Percentiles rank a stretch among this genome's conserved stretches.
Evolutionary conservation across 2,329 filamentous ascomycete genomes (phyloP).

Genomic region (Volutella citrinella): DNA sequence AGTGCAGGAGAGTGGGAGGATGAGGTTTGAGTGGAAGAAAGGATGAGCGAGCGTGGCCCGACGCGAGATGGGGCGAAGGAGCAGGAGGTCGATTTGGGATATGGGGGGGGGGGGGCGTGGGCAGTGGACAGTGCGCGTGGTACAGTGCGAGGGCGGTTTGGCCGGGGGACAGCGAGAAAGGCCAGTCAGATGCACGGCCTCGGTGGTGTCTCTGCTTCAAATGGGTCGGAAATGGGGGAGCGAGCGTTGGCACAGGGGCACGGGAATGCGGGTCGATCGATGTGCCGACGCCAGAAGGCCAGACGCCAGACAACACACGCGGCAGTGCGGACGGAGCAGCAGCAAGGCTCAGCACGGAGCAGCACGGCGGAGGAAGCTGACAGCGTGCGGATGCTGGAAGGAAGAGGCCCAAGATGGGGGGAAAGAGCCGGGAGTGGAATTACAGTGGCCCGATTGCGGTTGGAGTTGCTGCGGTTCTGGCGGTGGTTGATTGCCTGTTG

Average conservation of each 20-base stretch:
- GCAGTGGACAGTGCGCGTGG: too few relatives aligned
- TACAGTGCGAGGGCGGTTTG: slow-evolving; percentile 21
- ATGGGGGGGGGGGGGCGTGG: slow-evolving; percentile 6
- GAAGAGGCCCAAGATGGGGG: too few relatives aligned
- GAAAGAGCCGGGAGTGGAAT: too few relatives aligned
- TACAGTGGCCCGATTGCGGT: too few relatives aligned
- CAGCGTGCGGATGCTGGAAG: too few relatives aligned
- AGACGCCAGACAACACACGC: slow-evolving; percentile 3
- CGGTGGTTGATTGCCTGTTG: too few relatives aligned
- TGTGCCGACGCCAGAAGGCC: too few relatives aligned
- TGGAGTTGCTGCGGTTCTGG: too few relatives aligned
- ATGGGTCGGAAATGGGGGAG: slow-evolving; percentile 3
- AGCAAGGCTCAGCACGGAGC: too few relatives aligned
- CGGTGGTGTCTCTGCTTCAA: slow-evolving; percentile 11
- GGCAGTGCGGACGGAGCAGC: not conserved
- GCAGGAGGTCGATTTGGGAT: slow-evolving; percentile 11
- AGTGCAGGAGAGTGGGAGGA: slow-evolving; percentile 22
- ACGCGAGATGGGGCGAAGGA: slow-evolving; percentile 5
- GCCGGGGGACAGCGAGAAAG: slow-evolving; percentile 9
- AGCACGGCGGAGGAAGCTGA: too few relatives aligned
- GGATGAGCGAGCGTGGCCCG: slow-evolving; percentile 19
- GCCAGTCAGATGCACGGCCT: slow-evolving; percentile 21
- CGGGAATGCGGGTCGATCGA: slow-evolving; percentile 11
- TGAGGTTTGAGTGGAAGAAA: slow-evolving; percentile 24
- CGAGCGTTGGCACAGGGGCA: slow-evolving; percentile 5